phyloP scores from a whole-genome alignment of 768 basidiomycete genomes.

The Tephrocybe sp. region DNA sequence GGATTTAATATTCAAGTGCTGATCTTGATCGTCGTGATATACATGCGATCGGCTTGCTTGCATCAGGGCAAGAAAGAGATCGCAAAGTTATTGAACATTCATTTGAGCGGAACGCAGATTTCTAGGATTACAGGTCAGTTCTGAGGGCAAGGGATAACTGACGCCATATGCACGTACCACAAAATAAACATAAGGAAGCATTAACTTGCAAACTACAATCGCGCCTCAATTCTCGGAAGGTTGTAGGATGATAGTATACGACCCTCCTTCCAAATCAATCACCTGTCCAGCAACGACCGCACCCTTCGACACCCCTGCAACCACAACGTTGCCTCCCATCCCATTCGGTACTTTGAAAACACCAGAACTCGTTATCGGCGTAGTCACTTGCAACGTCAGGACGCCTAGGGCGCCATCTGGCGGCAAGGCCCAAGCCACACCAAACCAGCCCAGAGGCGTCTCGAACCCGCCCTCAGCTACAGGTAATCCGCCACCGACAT shows the following conservation, averaged over 20 bases:
- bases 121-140: too few relatives aligned
- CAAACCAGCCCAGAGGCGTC: conserved; percentile 52
- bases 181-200: too few relatives aligned
- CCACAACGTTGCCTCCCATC: conserved; percentile 27
- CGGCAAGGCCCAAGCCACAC: conserved; percentile 40
- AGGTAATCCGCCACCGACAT: conserved; percentile 37
- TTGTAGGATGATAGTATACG: neutral
- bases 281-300: conserved; percentile 1
- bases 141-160: too few relatives aligned
- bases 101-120: too few relatives aligned
- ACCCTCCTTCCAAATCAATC: conserved; percentile 7
- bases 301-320: conserved; percentile 23
- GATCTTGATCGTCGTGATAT: too few relatives aligned
- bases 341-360: conserved; percentile 24
- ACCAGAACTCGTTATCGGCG: conserved; percentile 28
- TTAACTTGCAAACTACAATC: too few relatives aligned
- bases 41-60: too few relatives aligned
- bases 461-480: conserved; percentile 52
- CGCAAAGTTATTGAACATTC: neutral
- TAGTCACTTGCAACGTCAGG: conserved; percentile 24
- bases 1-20: too few relatives aligned
- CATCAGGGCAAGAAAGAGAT: neutral
- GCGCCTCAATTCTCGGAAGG: too few relatives aligned
- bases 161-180: too few relatives aligned
- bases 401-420: conserved; percentile 9